These are phyloP conservation scores for Yueomyces sinensis DNA, from an alignment of 805 yeast genomes.

Conservation along the genomic window DNA sequence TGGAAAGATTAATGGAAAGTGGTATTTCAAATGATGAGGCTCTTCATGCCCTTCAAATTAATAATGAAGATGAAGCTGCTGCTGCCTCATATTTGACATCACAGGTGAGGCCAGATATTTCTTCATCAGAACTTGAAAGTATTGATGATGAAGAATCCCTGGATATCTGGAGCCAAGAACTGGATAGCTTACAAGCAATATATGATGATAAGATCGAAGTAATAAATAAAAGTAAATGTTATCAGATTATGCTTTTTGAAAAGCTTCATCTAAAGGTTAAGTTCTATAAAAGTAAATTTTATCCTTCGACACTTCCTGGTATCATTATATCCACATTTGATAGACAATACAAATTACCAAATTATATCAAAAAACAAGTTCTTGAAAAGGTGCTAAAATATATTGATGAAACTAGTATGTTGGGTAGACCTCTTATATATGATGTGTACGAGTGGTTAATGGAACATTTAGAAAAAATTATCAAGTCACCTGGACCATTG, in stretches of 20 bases:
- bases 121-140: conserved; percentile 5
- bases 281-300: conserved; percentile 35
- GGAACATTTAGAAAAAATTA: conserved; percentile 40
- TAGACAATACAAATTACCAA: conserved; percentile 42
- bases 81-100: conserved; percentile 41
- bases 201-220: conserved; percentile 34
- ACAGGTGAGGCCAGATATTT: conserved; percentile 9
- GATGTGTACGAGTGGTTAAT: conserved; percentile 70
- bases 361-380: conserved; percentile 52
- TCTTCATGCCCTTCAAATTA: conserved; percentile 30
- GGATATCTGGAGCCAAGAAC: conserved; percentile 61
- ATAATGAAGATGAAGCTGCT: conserved; percentile 32
- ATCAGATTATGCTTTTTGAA: conserved; percentile 24
- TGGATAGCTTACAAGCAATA: conserved; percentile 51
- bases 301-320: conserved; percentile 64
- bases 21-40: conserved; percentile 65
- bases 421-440: conserved; percentile 63
- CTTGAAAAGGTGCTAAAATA: conserved; percentile 33
- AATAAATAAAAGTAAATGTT: conserved; percentile 17
- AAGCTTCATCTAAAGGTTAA: conserved; percentile 20
- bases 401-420: conserved; percentile 28
- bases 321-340: conserved; percentile 36
- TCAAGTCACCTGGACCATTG: conserved; percentile 67
- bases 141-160: conserved; percentile 20
- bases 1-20: conserved; percentile 44